These are phyloP conservation scores for Suillus hirtellus DNA, from an alignment of 768 basidiomycete species.

Conservation along the genomic window DNA sequence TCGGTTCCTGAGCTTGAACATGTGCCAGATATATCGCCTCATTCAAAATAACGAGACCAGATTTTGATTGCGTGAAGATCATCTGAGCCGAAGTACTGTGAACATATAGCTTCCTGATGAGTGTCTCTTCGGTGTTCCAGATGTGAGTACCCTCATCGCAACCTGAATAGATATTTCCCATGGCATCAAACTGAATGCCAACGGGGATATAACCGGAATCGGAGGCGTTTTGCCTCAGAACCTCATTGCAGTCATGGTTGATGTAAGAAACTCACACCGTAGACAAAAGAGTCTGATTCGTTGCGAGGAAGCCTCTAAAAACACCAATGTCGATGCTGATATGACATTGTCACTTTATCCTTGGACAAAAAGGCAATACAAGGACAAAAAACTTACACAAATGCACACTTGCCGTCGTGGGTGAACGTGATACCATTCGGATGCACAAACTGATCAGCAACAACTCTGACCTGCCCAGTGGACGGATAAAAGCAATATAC, in stretches of 20 bases:
- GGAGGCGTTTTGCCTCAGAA: conserved; percentile 14
- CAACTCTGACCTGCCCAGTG: conserved; percentile 42
- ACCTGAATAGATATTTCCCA: conserved; percentile 67
- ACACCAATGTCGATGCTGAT: conserved; percentile 33
- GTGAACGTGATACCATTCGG: conserved; percentile 41
- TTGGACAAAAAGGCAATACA: conserved; percentile 13
- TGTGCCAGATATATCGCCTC: conserved; percentile 42
- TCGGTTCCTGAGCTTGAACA: conserved; percentile 34
- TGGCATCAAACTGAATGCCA: conserved; percentile 62
- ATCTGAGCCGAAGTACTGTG: conserved; percentile 36
- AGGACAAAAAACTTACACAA: conserved; percentile 22
- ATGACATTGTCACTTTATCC: conserved; percentile 15
- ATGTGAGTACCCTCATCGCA: conserved; percentile 73
- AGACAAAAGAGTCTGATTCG: conserved; percentile 59
- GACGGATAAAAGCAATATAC: conserved; percentile 45
- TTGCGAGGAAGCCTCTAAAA: conserved; percentile 46
- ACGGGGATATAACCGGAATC: conserved; percentile 71
- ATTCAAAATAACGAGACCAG: conserved; percentile 39
- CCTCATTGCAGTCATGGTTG: neutral
- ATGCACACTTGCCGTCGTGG: conserved; percentile 32
- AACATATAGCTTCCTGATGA: conserved; percentile 68
- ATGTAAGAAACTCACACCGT: conserved; percentile 53
- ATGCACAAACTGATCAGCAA: conserved; percentile 42
- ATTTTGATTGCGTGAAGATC: conserved; percentile 37
- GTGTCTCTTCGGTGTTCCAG: conserved; percentile 52